Evolutionary conservation across 2,329 filamentous ascomycete species (phyloP), one percentile per base, ranked within the genome.

Genomic region (Bertia moriformis): DNA sequence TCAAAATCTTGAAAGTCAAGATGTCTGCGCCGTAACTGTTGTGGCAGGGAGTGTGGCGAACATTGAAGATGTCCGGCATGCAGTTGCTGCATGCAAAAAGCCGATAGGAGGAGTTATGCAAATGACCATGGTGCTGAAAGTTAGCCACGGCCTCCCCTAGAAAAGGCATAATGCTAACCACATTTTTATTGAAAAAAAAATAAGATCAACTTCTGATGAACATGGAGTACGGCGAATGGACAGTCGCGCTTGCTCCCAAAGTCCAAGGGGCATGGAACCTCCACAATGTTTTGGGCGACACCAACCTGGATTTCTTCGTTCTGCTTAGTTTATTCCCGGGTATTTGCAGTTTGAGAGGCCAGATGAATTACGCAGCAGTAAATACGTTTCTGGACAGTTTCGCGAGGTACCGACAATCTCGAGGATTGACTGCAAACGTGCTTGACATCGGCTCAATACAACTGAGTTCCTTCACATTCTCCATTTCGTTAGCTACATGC

Each of bases 211-310:
- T 51, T 2, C 56, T 62, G 40, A 43, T 47, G 14, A 48, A 53
- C 3, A 63, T 65, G 57, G 55, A 43, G 1, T 47, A 51, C 19
- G 44, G 53, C 0, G 49, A 60, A 20, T 65, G 56, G 54, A 45
- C 48, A 2, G 45, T 44, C 0, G 49, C 49, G 4, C 42, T 54
- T 4, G 41, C 42, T 5, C 57, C 61, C 4, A 63, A 65, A 40
- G 53, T 62, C 5, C 29, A 47, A 3, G 62, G 62, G 2, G 58
- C 59, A 1, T 59, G 54, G 53, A 65, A 65, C 40, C 44, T 66
- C 0, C 56, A 63, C 39, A 39, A 55, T 4, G 43, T 48, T 12
- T 45, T 57, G 2, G 19, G 42, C 4, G 43, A 46, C 0, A 33
- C 39, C 2, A 32, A 45, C 3, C 44, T 58, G 1, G 56, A 60